Evolutionary conservation across 2,329 filamentous ascomycete species (phyloP).

Genomic region (Aspergillus ochraceoroseus): DNA sequence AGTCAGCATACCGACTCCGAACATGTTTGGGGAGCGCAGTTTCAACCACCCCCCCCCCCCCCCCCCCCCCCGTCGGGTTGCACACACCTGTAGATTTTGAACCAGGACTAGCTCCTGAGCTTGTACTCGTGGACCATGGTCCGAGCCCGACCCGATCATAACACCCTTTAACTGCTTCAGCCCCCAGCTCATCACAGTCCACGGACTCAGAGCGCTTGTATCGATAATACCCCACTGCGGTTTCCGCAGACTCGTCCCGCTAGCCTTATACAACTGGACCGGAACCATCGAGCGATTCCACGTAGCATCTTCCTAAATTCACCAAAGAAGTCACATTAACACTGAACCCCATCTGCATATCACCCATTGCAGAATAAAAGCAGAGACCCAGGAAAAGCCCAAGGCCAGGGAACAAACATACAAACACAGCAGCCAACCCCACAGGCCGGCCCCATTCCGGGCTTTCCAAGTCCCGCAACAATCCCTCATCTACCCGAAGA

Average conservation of each 20-base stretch:
- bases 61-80: no score
- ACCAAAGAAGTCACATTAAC: not conserved
- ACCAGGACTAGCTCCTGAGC: constrained; percentile 46
- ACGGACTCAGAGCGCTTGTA: constrained; percentile 52
- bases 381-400: not conserved
- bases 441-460: constrained; percentile 76
- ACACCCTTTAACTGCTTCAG: constrained; percentile 60
- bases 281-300: constrained; percentile 65
- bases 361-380: not conserved
- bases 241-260: constrained; percentile 66
- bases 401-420: constrained; percentile 29
- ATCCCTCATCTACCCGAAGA: constrained; percentile 54
- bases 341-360: not conserved
- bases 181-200: constrained; percentile 70
- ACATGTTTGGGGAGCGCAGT: no score
- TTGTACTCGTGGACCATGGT: constrained; percentile 34
- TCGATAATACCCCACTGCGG: constrained; percentile 57
- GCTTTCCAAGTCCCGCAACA: constrained; percentile 67
- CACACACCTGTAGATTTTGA: constrained; percentile 54
- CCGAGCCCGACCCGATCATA: constrained; percentile 46
- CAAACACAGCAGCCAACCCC: constrained; percentile 70
- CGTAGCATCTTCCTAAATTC: constrained; percentile 60
- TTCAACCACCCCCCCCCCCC: no score
- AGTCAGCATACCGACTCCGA: constrained; percentile 20
- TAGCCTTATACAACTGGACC: constrained; percentile 61